Evolutionary conservation across 441 rosid species (phyloP), one percentile per base, ranked within the genome.

Genomic region (Populus hybrid): DNA sequence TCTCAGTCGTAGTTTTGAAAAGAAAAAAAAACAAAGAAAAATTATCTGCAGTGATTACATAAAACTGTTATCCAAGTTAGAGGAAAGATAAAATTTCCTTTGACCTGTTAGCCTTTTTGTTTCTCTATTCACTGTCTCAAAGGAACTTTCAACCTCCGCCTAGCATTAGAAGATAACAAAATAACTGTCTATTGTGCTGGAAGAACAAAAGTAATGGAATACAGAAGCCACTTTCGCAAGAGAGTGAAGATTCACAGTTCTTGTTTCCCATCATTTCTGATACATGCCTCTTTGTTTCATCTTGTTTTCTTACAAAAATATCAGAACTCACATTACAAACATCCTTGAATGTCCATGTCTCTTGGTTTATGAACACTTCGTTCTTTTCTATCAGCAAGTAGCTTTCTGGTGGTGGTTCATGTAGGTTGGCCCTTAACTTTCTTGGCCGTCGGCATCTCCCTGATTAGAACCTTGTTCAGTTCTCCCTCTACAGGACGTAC

Each of bases 171-270:
- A 42, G 53, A 42, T 12, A 42, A 50, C 75, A 19, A 34, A 72
- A 59, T 57, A 59, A 42, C 71, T 66, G 28, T 21, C 71, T 66
- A 67, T 75, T 9, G 42, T 42, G 77, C 71, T 75, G 71, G 40
- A 66, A 42, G 38, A 70, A 66, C 35, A 26, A 5, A 35, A 38
- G 30, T 38, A 36, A 38, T 8, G 63, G 23, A 75, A 42, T n/a
- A 3, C 68, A 32, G 63, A 28, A 28, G 74, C 46, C 63, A 53
- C 34, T 30, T 72, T 30, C 24, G 46, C 64, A 53, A 53, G 65
- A 71, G 8, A n/a, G 6, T 23, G 35, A 38, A 46, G 65, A 71
- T 46, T 6, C 19, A 71, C 30, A 7, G 35, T 36, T 74, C 35
- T 64, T 63, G 61, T 23, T 74, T 74, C 64, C 69, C 35, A 40